Base-by-base conservation (phyloP, 441 rosid species). In the Viola pubescens region DNA sequence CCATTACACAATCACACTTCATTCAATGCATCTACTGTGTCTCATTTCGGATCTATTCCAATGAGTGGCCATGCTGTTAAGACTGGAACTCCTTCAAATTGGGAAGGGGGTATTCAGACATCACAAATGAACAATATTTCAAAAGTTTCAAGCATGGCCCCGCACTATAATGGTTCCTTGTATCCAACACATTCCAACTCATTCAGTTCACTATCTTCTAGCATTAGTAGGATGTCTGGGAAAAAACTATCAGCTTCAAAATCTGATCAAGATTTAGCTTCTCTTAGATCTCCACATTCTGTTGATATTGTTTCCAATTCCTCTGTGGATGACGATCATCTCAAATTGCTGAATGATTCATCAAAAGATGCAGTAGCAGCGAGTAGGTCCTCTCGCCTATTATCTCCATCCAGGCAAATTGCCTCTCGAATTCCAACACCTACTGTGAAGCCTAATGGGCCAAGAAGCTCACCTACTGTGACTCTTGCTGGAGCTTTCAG, bases 211-310 rank as follows among this genome's bases (percentile, higher is more conserved):
- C 62, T 79, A 54, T 73, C 97, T 40, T 84, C 69, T 45, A 62
- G 71, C 44, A 91, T 78, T 67, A 82, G 86, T 73, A 65, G 62
- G 58, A 42, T 82, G 47, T 39, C 78, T 69, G 63, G 58, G 52
- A 87, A 77, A 73, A 82, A 76, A 54, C 53, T 78, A 51, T 58
- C 87, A 47, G 74, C 81, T 62, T 83, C 94, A 61, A 89, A 86
- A 75, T 84, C 94, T 64, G 91, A 84, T 47, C 94, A 87, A 81
- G 95, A 89, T 75, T 77, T 87, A 72, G 58, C 81, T 72, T 85
- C 95, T 57, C 78, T 82, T 48, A 77, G 87, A 78, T 82, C 87
- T 68, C 83, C 81, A 38, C 78, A 77, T 72, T 73, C 87, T 50
- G 63, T 76, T 56, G 91, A 85, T 61, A 74, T 47, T 46, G 75